Evolutionary conservation across 2,329 filamentous ascomycete genomes (phyloP).

Genomic region (Exophiala sideris): DNA sequence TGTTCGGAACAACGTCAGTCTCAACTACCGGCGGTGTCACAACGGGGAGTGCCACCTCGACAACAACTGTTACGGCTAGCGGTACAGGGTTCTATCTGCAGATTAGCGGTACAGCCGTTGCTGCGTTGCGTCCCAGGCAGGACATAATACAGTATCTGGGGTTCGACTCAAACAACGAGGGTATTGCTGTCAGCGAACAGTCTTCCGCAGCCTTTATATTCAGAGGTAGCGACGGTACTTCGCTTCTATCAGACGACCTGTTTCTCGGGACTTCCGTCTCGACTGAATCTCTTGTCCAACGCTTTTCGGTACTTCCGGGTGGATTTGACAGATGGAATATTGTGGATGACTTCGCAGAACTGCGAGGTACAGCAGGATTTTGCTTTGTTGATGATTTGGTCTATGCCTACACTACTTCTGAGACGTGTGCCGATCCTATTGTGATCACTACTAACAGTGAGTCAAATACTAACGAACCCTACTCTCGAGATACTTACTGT

Average conservation of each 20-base stretch:
- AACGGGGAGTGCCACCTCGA: neutral
- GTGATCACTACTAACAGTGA: neutral
- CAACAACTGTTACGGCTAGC: neutral
- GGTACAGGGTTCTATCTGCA: slow-evolving; percentile 3
- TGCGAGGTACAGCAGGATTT: neutral
- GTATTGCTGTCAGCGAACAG: neutral
- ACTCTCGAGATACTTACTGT: neutral
- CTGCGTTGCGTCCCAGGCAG: neutral
- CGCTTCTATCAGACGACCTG: slow-evolving; percentile 3
- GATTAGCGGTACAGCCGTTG: slow-evolving; percentile 3
- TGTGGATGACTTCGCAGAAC: neutral
- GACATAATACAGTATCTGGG: neutral
- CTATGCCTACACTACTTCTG: neutral
- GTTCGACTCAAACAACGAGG: slow-evolving; percentile 1
- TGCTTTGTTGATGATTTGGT: neutral
- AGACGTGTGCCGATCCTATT: neutral
- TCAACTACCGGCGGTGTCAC: neutral
- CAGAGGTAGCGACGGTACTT: slow-evolving; percentile 7
- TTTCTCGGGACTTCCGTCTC: slow-evolving; percentile 3
- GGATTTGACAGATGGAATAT: neutral
- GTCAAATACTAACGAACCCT: neutral
- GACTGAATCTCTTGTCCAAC: neutral
- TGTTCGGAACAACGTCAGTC: neutral
- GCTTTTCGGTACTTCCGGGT: slow-evolving; percentile 1
- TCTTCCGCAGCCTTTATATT: slow-evolving; percentile 6